Base-by-base conservation (phyloP, 2,329 filamentous ascomycete species). In the Dothideomycetes sp. region DNA sequence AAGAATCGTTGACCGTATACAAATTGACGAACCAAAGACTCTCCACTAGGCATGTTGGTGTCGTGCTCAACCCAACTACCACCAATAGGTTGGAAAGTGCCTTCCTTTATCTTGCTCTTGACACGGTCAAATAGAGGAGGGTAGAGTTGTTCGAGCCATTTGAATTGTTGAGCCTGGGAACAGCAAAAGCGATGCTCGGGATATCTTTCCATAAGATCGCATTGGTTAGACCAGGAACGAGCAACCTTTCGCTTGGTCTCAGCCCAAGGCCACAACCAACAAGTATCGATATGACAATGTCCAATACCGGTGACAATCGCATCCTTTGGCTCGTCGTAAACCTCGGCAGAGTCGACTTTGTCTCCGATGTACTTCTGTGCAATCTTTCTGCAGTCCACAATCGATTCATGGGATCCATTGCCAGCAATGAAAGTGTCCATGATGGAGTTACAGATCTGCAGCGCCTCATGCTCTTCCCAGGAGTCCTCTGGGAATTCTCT, bases 41-140 rank as follows among this genome's bases (percentile, higher is more conserved):
- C 91, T 35, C 91, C 91, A 52, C 87, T 89, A 0, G 91, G 91
- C 72, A 98, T 74, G 56, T 98, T 98, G 47, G 91, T 98, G 58
- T 98, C 91, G 56, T 98, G 91, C 58, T 98, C 91, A 12, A 98
- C 89, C 91, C 91, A 98, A 64, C 87, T 95, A 39, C 91, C 91
- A 47, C 91, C 91, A 51, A 98, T 89, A 11, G 88, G 88, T 49
- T 95, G 85, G 61, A 98, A 98, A 45, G 76, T 81, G 16, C 88
- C 89, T 52, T 88, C 79, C 61, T 85, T 85, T 45, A 96, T 81
- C 71, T 94, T 94, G 40, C 73, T 68, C 67, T 93, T 94, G 49
- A 98, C 89, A 12, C 89, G 81, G 50, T 93, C 82, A 57, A 86
- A 96, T 2, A 86, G 82, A 31, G 79, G 79, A 0, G 91, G 89